Conservation (phyloP, 805 yeast species). For the Pichia occidentalis region DNA sequence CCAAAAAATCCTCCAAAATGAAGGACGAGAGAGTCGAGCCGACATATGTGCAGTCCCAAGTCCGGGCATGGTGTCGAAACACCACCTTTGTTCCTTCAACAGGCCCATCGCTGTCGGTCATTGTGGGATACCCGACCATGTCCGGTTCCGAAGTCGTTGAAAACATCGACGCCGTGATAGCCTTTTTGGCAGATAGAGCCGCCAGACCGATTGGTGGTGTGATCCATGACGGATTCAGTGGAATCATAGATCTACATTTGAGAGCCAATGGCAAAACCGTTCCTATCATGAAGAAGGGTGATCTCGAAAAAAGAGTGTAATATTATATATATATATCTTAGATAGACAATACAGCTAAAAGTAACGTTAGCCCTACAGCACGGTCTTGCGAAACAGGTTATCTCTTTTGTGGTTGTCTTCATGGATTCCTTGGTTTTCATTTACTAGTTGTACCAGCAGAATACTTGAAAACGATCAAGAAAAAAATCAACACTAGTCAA, state of each 20-base stretch:
- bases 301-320: no score
- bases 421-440: no score
- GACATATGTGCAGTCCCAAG: conserved; percentile 54
- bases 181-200: conserved; percentile 39
- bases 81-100: conserved; percentile 53
- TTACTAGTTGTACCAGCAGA: no score
- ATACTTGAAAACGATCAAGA: no score
- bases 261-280: conserved; percentile 29
- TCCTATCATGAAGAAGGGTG: conserved; percentile 8
- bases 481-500: no score
- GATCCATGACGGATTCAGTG: conserved; percentile 36
- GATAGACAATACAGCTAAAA: no score
- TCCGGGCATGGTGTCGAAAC: conserved; percentile 56
- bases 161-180: conserved; percentile 46
- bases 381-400: no score
- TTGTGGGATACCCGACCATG: conserved; percentile 52
- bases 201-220: conserved; percentile 55
- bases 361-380: no score
- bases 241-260: conserved; percentile 46
- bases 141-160: conserved; percentile 36
- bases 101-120: conserved; percentile 55
- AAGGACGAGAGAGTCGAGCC: conserved; percentile 61
- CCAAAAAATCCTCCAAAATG: conserved; percentile 35
- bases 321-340: no score
- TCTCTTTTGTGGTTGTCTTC: no score